Conservation (phyloP, 768 basidiomycete genomes). For the Naematelia aurantialba region DNA sequence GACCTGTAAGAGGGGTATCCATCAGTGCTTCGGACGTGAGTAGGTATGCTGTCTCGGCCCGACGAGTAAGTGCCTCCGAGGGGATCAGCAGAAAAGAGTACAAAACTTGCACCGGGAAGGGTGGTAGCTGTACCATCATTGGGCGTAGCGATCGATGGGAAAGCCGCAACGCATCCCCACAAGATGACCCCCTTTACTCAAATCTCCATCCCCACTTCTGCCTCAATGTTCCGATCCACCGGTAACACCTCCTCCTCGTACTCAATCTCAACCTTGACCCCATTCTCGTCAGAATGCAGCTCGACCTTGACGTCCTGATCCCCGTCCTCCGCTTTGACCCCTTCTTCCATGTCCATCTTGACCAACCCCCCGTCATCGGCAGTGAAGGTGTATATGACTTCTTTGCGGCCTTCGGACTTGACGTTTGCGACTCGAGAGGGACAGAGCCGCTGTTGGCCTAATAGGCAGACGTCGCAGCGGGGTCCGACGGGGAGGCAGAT, state of each 20-base stretch:
- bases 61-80: too few relatives aligned
- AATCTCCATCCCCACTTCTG: not conserved
- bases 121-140: too few relatives aligned
- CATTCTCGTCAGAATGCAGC: not conserved
- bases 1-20: too few relatives aligned
- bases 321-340: slow-evolving; percentile 1
- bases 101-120: too few relatives aligned
- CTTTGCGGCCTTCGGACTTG: slow-evolving; percentile 40
- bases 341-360: slow-evolving; percentile 4
- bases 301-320: slow-evolving; percentile 6
- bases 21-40: too few relatives aligned
- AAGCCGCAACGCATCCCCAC: too few relatives aligned
- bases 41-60: too few relatives aligned
- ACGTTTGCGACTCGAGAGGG: slow-evolving; percentile 38
- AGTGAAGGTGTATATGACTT: slow-evolving; percentile 39
- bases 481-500: slow-evolving; percentile 49
- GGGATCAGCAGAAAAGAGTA: too few relatives aligned
- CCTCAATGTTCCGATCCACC: not conserved
- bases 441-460: slow-evolving; percentile 40
- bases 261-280: slow-evolving; percentile 8
- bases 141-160: too few relatives aligned
- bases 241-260: slow-evolving; percentile 1
- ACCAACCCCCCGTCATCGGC: slow-evolving; percentile 11
- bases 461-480: slow-evolving; percentile 46
- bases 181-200: too few relatives aligned